Conservation (phyloP, 179 eudicot genomes). For the Silene vulgaris region DNA sequence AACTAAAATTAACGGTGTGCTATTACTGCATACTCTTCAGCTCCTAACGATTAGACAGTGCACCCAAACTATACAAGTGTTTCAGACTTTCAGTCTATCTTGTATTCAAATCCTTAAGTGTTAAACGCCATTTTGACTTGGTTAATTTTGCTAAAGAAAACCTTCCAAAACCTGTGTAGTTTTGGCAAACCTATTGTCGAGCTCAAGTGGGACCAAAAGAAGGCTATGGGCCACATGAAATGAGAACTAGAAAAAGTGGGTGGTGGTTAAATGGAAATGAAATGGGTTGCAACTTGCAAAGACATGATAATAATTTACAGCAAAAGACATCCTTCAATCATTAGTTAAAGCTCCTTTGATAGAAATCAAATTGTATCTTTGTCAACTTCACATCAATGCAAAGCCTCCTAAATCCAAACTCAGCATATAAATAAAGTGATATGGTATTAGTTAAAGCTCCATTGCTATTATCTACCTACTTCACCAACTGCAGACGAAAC, state of each 20-base stretch:
- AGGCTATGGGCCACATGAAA: neutral
- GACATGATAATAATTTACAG: neutral
- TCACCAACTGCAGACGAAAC: neutral
- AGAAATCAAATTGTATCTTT: neutral
- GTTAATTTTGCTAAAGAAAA: neutral
- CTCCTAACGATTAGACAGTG: too few relatives aligned
- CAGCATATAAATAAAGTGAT: neutral
- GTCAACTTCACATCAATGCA: too few relatives aligned
- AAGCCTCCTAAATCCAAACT: slow-evolving; percentile 5
- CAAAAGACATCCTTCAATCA: neutral
- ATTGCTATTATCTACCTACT: too few relatives aligned
- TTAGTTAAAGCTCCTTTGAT: neutral
- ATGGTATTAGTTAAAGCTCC: too few relatives aligned
- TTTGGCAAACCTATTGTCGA: too few relatives aligned
- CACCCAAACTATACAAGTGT: neutral
- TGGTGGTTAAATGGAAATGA: neutral
- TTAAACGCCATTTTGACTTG: neutral
- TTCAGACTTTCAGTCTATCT: too few relatives aligned
- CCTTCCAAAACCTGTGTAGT: neutral
- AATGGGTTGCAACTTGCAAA: neutral
- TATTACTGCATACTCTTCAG: neutral
- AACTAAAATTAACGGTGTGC: too few relatives aligned
- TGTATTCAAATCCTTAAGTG: neutral
- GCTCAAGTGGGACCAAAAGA: neutral
- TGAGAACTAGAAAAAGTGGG: neutral